phyloP scores from a whole-genome alignment of 2,329 filamentous ascomycete species.

The Calonectria crousiana region DNA sequence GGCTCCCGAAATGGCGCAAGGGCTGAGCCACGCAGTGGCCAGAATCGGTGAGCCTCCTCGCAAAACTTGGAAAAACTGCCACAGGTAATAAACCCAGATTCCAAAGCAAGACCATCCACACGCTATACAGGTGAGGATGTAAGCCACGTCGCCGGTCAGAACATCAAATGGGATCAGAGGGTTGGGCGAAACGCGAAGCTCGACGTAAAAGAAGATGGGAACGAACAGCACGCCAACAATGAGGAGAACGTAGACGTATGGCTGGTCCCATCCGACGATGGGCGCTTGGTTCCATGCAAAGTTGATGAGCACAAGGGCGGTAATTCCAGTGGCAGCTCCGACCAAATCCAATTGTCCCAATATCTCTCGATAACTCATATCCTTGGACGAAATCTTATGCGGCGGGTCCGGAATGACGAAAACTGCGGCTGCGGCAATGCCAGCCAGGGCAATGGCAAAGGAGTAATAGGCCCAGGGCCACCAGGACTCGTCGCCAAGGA shows the following conservation, averaged over 20 bases:
- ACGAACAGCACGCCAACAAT: slow-evolving; percentile 69
- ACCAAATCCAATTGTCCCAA: slow-evolving; percentile 53
- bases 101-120: slow-evolving; percentile 69
- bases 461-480: slow-evolving; percentile 65
- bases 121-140: slow-evolving; percentile 67
- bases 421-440: slow-evolving; percentile 47
- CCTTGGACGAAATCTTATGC: slow-evolving; percentile 25
- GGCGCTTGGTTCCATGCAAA: slow-evolving; percentile 77
- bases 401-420: slow-evolving; percentile 52
- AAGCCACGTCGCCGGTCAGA: slow-evolving; percentile 61
- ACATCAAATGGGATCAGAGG: slow-evolving; percentile 69
- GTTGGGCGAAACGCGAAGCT: slow-evolving; percentile 58
- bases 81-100: slow-evolving; percentile 65
- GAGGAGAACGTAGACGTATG: slow-evolving; percentile 68
- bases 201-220: slow-evolving; percentile 67
- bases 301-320: slow-evolving; percentile 71
- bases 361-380: slow-evolving; percentile 32
- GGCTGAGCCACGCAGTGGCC: slow-evolving; percentile 58
- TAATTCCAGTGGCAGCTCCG: slow-evolving; percentile 60
- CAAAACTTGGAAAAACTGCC: slow-evolving; percentile 61
- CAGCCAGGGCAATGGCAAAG: slow-evolving; percentile 50
- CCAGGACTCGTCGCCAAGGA: slow-evolving; percentile 50
- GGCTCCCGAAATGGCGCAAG: slow-evolving; percentile 57
- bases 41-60: slow-evolving; percentile 57
- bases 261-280: slow-evolving; percentile 67